Evolutionary conservation across 495 filamentous ascomycete species (phyloP).

Genomic region (Aspergillus biplanus): DNA sequence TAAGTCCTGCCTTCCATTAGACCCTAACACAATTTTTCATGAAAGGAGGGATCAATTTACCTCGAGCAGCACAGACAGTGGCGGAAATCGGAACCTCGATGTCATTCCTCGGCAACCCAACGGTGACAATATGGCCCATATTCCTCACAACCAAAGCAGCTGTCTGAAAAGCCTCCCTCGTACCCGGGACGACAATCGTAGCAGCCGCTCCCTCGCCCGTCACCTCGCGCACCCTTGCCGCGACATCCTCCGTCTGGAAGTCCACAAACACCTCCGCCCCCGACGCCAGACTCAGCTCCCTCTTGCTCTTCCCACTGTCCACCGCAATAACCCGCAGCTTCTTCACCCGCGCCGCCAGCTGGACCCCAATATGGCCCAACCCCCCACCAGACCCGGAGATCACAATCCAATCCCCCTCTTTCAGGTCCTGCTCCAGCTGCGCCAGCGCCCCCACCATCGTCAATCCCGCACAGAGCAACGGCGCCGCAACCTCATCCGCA

Average conservation of each 20-base stretch:
- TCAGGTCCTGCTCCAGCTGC: conserved; percentile 28
- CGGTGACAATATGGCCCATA: conserved; percentile 33
- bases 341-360: conserved; percentile 31
- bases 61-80: conserved; percentile 34
- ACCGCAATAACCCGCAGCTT: conserved; percentile 37
- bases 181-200: conserved; percentile 34
- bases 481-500: conserved; percentile 33
- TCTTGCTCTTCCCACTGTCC: conserved; percentile 36
- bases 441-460: conserved; percentile 35
- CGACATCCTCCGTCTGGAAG: conserved; percentile 21
- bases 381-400: conserved; percentile 42
- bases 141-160: conserved; percentile 35
- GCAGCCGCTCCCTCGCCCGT: conserved; percentile 39
- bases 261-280: conserved; percentile 38
- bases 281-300: conserved; percentile 32
- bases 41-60: conserved; percentile 13
- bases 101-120: conserved; percentile 35
- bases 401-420: conserved; percentile 36
- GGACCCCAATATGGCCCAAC: conserved; percentile 42
- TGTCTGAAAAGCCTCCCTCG: conserved; percentile 29
- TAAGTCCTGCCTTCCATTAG: conserved; percentile 20
- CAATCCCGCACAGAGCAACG: conserved; percentile 41
- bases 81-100: conserved; percentile 34
- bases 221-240: conserved; percentile 29
- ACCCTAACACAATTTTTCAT: background rate